A percentile compares a stretch with the other conserved stretches of the same genome.
Conservation (phyloP, 1,139 yeast species). For the Debaryomyces psychrophilus region DNA sequence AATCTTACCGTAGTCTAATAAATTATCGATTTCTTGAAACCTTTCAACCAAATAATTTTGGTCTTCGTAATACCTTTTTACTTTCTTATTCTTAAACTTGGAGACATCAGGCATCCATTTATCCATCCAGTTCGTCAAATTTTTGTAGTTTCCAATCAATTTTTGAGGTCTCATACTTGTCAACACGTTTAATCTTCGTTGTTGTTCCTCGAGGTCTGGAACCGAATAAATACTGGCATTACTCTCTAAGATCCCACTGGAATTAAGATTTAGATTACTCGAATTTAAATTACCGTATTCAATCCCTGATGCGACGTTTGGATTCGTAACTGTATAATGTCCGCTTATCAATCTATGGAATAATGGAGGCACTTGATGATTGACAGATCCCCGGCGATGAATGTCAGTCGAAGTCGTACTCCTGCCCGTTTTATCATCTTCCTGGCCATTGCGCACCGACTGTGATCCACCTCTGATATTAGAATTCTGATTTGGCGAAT, state of each 20-base stretch:
- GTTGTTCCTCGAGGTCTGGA: constrained; percentile 26
- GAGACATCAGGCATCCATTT: constrained; percentile 26
- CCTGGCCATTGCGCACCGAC: neutral
- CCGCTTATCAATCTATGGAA: constrained; percentile 33
- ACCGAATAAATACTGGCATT: constrained; percentile 21
- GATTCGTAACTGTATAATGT: constrained; percentile 37
- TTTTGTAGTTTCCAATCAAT: constrained; percentile 56
- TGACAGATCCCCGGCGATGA: neutral
- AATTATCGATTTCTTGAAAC: constrained; percentile 55
- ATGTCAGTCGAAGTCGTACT: constrained; percentile 6
- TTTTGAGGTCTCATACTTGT: constrained; percentile 47
- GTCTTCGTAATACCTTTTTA: constrained; percentile 42
- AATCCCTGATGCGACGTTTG: constrained; percentile 22
- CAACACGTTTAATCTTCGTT: constrained; percentile 25
- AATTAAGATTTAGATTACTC: constrained; percentile 12
- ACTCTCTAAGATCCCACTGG: constrained; percentile 18
- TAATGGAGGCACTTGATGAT: constrained; percentile 22
- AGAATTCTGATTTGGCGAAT: neutral
- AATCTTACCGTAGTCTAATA: constrained; percentile 69
- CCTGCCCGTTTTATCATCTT: constrained; percentile 1
- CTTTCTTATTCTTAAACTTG: constrained; percentile 24
- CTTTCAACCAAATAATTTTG: constrained; percentile 63
- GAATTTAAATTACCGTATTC: constrained; percentile 16
- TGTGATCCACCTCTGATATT: neutral
- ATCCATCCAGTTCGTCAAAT: constrained; percentile 54